Percentiles rank a stretch among this genome's conserved stretches.
phyloP scores from a whole-genome alignment of 2,329 filamentous ascomycete genomes.

The Neonectria coccinea region DNA sequence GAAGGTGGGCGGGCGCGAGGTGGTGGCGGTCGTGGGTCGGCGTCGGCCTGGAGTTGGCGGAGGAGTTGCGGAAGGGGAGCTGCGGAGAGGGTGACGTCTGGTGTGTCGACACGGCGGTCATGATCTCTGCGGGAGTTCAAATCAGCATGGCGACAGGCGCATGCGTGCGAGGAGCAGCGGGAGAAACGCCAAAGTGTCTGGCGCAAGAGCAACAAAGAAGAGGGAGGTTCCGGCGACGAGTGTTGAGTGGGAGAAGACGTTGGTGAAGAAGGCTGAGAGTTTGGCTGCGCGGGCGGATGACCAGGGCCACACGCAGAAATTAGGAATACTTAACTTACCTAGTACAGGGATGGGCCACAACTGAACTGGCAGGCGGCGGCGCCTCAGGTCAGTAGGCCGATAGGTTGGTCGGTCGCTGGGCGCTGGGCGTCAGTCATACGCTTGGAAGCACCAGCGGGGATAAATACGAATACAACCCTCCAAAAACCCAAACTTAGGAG shows the following conservation, averaged over 20 bases:
- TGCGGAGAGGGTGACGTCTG: conserved; percentile 46
- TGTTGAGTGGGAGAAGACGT: conserved; percentile 16
- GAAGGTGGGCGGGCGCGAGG: conserved; percentile 40
- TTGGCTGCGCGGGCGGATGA: conserved; percentile 39
- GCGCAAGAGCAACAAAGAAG: conserved; percentile 4
- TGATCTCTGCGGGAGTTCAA: conserved; percentile 40
- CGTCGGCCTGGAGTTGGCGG: conserved; percentile 38
- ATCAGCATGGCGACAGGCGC: conserved; percentile 40
- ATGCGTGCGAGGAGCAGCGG: conserved; percentile 26
- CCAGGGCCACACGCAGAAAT: conserved; percentile 42
- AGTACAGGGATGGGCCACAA: conserved; percentile 23
- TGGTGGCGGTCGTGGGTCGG: conserved; percentile 37
- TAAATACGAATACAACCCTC: conserved; percentile 2
- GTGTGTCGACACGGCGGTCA: conserved; percentile 44
- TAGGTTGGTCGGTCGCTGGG: neutral
- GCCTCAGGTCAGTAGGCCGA: conserved; percentile 4
- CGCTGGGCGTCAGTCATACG: conserved; percentile 9
- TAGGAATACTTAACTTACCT: conserved; percentile 37
- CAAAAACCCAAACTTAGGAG: neutral
- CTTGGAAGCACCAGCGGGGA: conserved; percentile 5
- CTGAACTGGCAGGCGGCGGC: conserved; percentile 18
- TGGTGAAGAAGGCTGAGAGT: conserved; percentile 22
- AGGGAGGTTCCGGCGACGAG: conserved; percentile 1
- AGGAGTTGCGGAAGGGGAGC: conserved; percentile 41
- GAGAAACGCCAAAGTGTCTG: conserved; percentile 22